A percentile compares a stretch with the other conserved stretches of the same genome.
phyloP scores from a whole-genome alignment of 2,329 filamentous ascomycete genomes.

The Colletotrichum theobromicola region DNA sequence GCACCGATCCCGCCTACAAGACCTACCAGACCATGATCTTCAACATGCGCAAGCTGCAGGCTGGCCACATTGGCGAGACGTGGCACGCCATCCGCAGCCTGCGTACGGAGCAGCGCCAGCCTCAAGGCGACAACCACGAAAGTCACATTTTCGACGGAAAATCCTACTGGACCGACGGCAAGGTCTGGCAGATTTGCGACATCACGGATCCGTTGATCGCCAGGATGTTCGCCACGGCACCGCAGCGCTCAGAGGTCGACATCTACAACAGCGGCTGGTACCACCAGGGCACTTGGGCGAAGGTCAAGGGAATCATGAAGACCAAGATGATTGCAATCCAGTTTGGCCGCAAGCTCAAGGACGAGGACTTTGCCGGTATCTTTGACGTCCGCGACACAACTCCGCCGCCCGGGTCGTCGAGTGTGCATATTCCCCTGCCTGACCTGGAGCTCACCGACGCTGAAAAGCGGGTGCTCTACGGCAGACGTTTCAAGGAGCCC shows the following conservation, averaged over 20 bases:
- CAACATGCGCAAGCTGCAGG: slow-evolving; percentile 65
- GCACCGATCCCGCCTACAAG: slow-evolving; percentile 76
- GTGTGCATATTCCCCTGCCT: slow-evolving; percentile 42
- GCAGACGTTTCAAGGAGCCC: slow-evolving; percentile 33
- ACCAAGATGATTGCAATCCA: slow-evolving; percentile 78
- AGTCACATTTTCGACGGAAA: slow-evolving; percentile 86
- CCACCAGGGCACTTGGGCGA: slow-evolving; percentile 79
- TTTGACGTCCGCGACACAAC: slow-evolving; percentile 41
- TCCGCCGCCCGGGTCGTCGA: slow-evolving; percentile 28
- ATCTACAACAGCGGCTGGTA: slow-evolving; percentile 79
- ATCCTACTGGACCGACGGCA: slow-evolving; percentile 77
- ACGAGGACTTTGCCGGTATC: slow-evolving; percentile 50
- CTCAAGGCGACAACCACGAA: slow-evolving; percentile 42
- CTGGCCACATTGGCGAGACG: slow-evolving; percentile 49
- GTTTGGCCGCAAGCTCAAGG: slow-evolving; percentile 55
- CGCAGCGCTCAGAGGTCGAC: slow-evolving; percentile 65
- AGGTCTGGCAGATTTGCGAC: slow-evolving; percentile 94
- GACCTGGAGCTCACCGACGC: slow-evolving; percentile 42
- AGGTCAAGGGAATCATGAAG: slow-evolving; percentile 87
- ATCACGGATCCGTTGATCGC: slow-evolving; percentile 80
- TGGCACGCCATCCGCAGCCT: slow-evolving; percentile 54
- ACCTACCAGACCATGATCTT: slow-evolving; percentile 91
- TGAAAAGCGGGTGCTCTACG: slow-evolving; percentile 38
- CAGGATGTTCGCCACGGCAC: slow-evolving; percentile 67
- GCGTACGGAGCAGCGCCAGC: slow-evolving; percentile 37